Base-by-base conservation (phyloP, 495 filamentous ascomycete species). In the Penicillium chermesinum region DNA sequence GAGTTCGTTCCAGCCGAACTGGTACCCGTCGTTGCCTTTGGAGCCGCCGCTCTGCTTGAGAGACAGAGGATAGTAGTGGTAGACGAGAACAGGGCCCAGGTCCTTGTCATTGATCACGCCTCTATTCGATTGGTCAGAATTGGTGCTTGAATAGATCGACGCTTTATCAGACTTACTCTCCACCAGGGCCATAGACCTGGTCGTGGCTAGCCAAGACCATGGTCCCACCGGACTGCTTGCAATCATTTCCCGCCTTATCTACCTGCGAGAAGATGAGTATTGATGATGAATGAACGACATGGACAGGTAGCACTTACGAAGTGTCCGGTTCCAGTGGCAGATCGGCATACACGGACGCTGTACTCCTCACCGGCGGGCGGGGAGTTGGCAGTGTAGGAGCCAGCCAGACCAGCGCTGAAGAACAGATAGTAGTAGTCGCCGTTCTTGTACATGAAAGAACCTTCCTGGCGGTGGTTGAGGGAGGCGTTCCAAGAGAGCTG, bases 151-250 rank as follows among this genome's bases (percentile, higher is more conserved):
- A 14, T 40, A 7, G 34, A 27, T 34, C 18, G 16, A 15, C 3
- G 7, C 27, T 15, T n/a, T 21, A 15, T 41, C 33, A 15, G 19
- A 63, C 60, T 54, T 52, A 66, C 73, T 85, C 81, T 15, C 86
- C 86, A 33, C 86, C 86, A 4, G 86, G 85, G 2, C 76, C 86
- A 55, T 87, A 90, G 5, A 85, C 76, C 43, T 72, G 74, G 4
- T 67, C 80, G 46, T 87, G 82, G 10, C 70, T 77, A n/a, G 71
- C 71, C 0, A 88, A 71, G 6, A 88, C 72, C 2, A 77, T 71
- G 0, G 79, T 84, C 0, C 86, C 86, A 8, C 86, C 86, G 15
- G 77, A 74, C 8, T 64, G 53, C 1, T 67, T 72, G 63, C 84
- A 87, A 0, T 67, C 56, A 0, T 47, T 67, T 12, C 84, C 85